Conservation (phyloP, 768 basidiomycete species). For the Pulveroboletus sp. region DNA sequence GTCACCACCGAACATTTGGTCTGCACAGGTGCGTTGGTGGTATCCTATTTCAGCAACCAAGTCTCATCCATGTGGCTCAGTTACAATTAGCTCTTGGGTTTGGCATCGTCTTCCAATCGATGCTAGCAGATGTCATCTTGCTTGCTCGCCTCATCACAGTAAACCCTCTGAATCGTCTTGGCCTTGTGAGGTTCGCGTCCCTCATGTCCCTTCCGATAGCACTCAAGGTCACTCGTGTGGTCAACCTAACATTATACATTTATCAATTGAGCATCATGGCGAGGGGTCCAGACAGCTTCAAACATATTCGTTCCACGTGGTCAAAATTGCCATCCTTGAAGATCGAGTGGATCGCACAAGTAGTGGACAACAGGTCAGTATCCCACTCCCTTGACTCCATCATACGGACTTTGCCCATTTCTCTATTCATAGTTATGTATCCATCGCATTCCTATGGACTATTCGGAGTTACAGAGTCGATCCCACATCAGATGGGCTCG, state of each 20-base stretch:
- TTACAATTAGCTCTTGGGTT: slow-evolving; percentile 19
- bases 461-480: slow-evolving; percentile 1
- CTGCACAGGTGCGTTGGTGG: slow-evolving; percentile 2
- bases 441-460: slow-evolving; percentile 23
- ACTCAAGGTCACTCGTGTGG: slow-evolving; percentile 18
- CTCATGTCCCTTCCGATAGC: slow-evolving; percentile 15
- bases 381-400: not conserved
- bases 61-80: not conserved
- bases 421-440: slow-evolving; percentile 16
- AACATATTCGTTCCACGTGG: slow-evolving; percentile 7
- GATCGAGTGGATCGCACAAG: slow-evolving; percentile 27
- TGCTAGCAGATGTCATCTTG: slow-evolving; percentile 21
- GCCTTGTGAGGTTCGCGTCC: slow-evolving; percentile 8
- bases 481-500: not conserved
- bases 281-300: not conserved
- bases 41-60: not conserved
- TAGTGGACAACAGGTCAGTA: slow-evolving; percentile 25
- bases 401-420: not conserved
- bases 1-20: slow-evolving; percentile 13
- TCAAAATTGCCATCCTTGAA: slow-evolving; percentile 23
- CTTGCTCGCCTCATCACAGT: slow-evolving; percentile 22
- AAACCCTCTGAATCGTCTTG: slow-evolving; percentile 10
- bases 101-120: slow-evolving; percentile 17
- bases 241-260: slow-evolving; percentile 17
- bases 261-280: not conserved